Percentiles rank a stretch among this genome's conserved stretches.
Evolutionary conservation across 805 yeast genomes (phyloP).

Genomic region (Schizosaccharomyces cryophilus): DNA sequence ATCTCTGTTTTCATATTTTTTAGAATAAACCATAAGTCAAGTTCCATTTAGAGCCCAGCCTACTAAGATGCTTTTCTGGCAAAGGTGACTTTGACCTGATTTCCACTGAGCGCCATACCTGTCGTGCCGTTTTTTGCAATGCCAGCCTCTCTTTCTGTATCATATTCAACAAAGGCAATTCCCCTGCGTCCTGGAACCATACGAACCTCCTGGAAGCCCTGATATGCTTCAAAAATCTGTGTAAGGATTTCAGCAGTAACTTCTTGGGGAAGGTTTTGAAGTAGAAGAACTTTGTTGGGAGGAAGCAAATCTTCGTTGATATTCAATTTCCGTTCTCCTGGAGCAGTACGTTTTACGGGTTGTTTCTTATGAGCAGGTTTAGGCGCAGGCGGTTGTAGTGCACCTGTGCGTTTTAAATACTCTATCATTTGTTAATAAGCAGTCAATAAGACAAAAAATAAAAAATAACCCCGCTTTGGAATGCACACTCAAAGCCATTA

Average conservation of each 20-base stretch:
- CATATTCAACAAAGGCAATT: slow-evolving; percentile 65
- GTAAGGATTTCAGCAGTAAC: slow-evolving; percentile 20
- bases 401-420: not conserved
- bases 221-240: slow-evolving; percentile 22
- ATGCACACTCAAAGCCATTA: too few species aligned
- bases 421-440: not conserved
- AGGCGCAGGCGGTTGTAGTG: not conserved
- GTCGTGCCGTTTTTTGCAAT: slow-evolving; percentile 15
- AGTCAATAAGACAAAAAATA: not conserved
- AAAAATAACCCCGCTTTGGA: too few species aligned
- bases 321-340: not conserved
- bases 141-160: slow-evolving; percentile 27
- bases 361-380: not conserved
- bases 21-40: slow-evolving; percentile 14
- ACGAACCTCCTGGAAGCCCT: slow-evolving; percentile 45
- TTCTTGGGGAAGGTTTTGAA: slow-evolving; percentile 36
- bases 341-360: not conserved
- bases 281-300: slow-evolving; percentile 19
- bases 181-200: slow-evolving; percentile 34
- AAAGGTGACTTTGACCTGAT: slow-evolving; percentile 12
- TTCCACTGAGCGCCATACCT: slow-evolving; percentile 10
- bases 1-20: too few species aligned
- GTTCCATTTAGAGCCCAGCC: not conserved
- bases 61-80: slow-evolving; percentile 8
- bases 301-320: slow-evolving; percentile 1